A percentile compares a stretch with the other conserved stretches of the same genome.
Conservation (phyloP, 352 stramenopile genomes). For the Globisporangium carolinianum region DNA sequence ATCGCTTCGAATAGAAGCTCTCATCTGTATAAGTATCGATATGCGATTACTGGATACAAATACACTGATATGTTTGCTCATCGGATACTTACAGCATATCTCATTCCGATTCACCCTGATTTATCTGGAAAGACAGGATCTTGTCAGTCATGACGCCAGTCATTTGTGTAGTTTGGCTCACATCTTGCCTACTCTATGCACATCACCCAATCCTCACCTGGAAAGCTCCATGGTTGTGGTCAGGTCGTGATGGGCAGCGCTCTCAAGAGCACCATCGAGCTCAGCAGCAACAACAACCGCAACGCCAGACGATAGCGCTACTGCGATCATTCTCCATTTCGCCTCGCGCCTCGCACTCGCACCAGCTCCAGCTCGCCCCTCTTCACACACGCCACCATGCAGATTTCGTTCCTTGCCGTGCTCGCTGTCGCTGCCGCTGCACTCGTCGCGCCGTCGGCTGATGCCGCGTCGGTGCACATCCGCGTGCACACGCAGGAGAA, state of each 20-base stretch:
- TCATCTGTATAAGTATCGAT: too few species aligned
- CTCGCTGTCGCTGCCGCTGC: conserved; percentile 2
- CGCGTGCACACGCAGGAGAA: conserved; percentile 5
- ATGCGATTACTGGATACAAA: too few species aligned
- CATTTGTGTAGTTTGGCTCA: background rate
- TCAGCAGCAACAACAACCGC: too few species aligned
- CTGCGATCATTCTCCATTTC: conserved; percentile 6
- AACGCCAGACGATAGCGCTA: background rate
- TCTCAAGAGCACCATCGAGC: too few species aligned
- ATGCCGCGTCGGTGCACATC: conserved; percentile 5
- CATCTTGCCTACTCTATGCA: background rate
- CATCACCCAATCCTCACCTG: background rate
- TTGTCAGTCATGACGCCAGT: background rate
- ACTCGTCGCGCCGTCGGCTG: background rate
- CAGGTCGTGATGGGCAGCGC: too few species aligned
- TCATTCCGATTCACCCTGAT: background rate
- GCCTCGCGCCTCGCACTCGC: background rate
- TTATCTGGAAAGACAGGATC: background rate
- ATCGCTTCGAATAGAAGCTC: too few species aligned
- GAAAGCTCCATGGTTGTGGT: too few species aligned
- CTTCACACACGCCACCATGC: background rate
- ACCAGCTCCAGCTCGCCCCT: background rate
- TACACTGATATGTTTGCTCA: too few species aligned
- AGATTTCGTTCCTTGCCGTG: conserved; percentile 6
- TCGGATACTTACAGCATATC: too few species aligned